A percentile compares a stretch with the other conserved stretches of the same genome.
Evolutionary conservation across 2,329 filamentous ascomycete species (phyloP).

Genomic region (Scedosporium aurantiacum): DNA sequence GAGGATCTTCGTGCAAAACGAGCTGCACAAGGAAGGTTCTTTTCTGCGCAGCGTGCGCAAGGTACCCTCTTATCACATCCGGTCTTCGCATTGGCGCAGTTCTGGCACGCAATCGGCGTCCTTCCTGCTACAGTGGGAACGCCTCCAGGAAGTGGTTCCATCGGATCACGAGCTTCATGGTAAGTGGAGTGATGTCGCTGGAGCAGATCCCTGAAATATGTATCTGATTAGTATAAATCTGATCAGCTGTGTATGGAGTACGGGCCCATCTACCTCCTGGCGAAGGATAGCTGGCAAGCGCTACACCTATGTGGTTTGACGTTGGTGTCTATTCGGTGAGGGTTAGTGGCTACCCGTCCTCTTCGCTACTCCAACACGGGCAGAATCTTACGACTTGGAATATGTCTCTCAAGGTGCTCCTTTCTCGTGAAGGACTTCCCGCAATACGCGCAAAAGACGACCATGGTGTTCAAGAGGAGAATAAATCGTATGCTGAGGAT

Average conservation of each 20-base stretch:
- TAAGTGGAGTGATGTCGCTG: conserved; percentile 40
- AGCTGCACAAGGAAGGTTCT: conserved; percentile 25
- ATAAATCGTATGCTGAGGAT: too few species aligned
- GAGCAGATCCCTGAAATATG: conserved; percentile 32
- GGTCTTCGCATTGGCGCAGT: conserved; percentile 26
- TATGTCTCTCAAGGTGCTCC: conserved; percentile 44
- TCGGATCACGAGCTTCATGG: conserved; percentile 36
- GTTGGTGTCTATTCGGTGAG: conserved; percentile 33
- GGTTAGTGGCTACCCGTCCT: not conserved
- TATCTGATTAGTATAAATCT: not conserved
- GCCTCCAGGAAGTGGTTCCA: conserved; percentile 32
- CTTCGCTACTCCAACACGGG: too few species aligned
- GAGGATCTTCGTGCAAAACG: conserved; percentile 39
- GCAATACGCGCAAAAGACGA: conserved; percentile 42
- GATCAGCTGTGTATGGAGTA: too few species aligned
- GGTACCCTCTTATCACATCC: conserved; percentile 27
- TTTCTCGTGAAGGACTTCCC: conserved; percentile 44
- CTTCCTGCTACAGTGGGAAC: conserved; percentile 28
- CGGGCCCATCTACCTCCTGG: conserved; percentile 28
- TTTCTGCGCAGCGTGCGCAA: conserved; percentile 26
- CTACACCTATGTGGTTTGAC: conserved; percentile 41
- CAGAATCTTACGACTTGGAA: conserved; percentile 35
- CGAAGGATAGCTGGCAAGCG: conserved; percentile 37
- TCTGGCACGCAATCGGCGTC: conserved; percentile 28
- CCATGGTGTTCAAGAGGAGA: conserved; percentile 11